These are phyloP conservation scores for Aspergillus avenaceus DNA, from an alignment of 495 filamentous ascomycete genomes.

Conservation along the genomic window DNA sequence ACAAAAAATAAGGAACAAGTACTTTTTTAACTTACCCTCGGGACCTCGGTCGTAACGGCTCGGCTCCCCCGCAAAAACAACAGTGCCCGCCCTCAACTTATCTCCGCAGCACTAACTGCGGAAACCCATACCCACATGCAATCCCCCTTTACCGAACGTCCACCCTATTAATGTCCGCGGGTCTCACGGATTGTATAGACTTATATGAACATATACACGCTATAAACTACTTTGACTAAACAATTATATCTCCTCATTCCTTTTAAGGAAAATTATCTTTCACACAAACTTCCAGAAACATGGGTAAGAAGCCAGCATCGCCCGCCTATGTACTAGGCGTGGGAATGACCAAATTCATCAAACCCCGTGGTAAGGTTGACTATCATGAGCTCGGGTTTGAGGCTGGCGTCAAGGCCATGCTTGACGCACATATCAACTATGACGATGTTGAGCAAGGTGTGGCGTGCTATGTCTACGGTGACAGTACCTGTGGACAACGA, in stretches of 20 bases:
- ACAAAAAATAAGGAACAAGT: too few species aligned
- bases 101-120: neutral
- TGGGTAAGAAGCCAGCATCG: slow-evolving; percentile 47
- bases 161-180: too few species aligned
- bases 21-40: slow-evolving; percentile 24
- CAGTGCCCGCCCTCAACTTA: slow-evolving; percentile 9
- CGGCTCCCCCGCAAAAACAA: slow-evolving; percentile 19
- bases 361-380: slow-evolving; percentile 80
- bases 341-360: slow-evolving; percentile 99
- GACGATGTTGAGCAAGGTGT: slow-evolving; percentile 94
- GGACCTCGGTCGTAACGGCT: slow-evolving; percentile 24
- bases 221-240: neutral
- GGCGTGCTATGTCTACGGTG: slow-evolving; percentile 97
- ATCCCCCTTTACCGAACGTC: too few species aligned
- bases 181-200: too few species aligned
- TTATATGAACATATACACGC: too few species aligned
- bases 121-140: neutral
- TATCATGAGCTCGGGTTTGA: slow-evolving; percentile 79
- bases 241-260: neutral
- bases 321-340: slow-evolving; percentile 90
- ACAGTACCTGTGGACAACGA: slow-evolving; percentile 90
- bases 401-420: slow-evolving; percentile 91
- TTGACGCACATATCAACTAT: slow-evolving; percentile 93
- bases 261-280: neutral
- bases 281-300: slow-evolving; percentile 16